These are phyloP conservation scores for Xerocomellus chrysenteron DNA, from an alignment of 768 basidiomycete species.

Conservation along the genomic window DNA sequence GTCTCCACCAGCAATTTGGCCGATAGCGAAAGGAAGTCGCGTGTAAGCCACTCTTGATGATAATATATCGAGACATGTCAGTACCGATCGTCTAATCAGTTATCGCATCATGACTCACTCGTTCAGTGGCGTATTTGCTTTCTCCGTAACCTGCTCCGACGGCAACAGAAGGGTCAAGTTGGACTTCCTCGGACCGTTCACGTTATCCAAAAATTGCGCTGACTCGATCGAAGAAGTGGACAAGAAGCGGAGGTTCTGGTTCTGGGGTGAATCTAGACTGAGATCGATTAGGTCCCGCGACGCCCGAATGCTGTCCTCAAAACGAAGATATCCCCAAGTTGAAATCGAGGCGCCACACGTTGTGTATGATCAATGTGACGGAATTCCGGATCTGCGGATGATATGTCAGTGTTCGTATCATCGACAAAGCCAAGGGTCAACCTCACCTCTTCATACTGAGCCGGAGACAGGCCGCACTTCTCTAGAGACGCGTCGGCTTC, in stretches of 20 bases:
- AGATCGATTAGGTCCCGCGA: conserved; percentile 38
- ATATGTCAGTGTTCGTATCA: background rate
- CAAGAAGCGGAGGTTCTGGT: conserved; percentile 31
- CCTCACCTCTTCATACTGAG: conserved; percentile 19
- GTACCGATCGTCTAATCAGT: background rate
- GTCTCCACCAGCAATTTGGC: conserved; percentile 44
- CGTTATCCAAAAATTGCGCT: conserved; percentile 30
- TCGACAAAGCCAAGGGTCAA: background rate
- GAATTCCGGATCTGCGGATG: conserved; percentile 30
- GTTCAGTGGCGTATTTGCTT: conserved; percentile 44
- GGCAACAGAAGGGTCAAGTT: conserved; percentile 33
- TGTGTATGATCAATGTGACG: conserved; percentile 40
- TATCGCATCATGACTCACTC: conserved; percentile 21
- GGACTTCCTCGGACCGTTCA: conserved; percentile 33
- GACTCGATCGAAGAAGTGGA: conserved; percentile 44
- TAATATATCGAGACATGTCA: conserved; percentile 26
- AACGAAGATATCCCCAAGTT: conserved; percentile 38
- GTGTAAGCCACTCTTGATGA: conserved; percentile 38
- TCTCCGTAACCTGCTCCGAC: conserved; percentile 46
- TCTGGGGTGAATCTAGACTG: conserved; percentile 28
- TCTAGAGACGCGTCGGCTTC: conserved; percentile 32
- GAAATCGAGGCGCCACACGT: conserved; percentile 47
- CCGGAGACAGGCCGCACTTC: conserved; percentile 30
- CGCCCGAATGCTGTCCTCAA: conserved; percentile 41
- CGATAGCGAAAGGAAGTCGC: conserved; percentile 41